phyloP scores from a whole-genome alignment of 768 basidiomycete genomes.

The Xerocomellus amylosporus region DNA sequence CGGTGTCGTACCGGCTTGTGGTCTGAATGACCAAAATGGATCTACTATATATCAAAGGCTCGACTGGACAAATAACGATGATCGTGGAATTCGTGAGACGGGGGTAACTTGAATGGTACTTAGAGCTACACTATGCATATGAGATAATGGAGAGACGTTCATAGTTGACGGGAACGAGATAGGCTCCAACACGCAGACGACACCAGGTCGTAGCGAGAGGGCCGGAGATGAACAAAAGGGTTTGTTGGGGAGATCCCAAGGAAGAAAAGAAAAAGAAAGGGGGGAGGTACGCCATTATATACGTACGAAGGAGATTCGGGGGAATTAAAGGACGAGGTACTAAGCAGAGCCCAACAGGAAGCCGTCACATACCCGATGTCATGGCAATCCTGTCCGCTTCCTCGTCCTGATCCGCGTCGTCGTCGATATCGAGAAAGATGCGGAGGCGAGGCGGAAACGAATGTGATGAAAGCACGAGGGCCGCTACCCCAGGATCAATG shows the following conservation, averaged over 20 bases:
- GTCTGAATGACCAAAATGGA: no score
- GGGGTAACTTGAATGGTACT: no score
- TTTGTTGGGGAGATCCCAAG: background rate
- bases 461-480: constrained; percentile 1
- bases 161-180: background rate
- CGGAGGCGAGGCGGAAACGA: constrained; percentile 10
- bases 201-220: background rate
- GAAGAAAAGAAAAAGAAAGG: background rate
- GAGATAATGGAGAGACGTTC: background rate
- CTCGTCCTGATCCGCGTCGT: background rate
- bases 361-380: background rate
- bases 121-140: background rate
- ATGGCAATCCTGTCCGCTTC: background rate
- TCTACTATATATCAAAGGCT: no score
- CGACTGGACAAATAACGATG: no score
- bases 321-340: background rate
- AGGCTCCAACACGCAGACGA: background rate
- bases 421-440: constrained; percentile 18
- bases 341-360: background rate
- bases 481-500: background rate
- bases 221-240: background rate
- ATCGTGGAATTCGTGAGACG: background rate
- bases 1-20: no score
- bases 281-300: background rate
- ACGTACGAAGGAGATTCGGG: background rate